Evolutionary conservation across 352 stramenopile species (phyloP), one percentile per base, ranked within the genome.

Genomic region (Bremia lactucae): DNA sequence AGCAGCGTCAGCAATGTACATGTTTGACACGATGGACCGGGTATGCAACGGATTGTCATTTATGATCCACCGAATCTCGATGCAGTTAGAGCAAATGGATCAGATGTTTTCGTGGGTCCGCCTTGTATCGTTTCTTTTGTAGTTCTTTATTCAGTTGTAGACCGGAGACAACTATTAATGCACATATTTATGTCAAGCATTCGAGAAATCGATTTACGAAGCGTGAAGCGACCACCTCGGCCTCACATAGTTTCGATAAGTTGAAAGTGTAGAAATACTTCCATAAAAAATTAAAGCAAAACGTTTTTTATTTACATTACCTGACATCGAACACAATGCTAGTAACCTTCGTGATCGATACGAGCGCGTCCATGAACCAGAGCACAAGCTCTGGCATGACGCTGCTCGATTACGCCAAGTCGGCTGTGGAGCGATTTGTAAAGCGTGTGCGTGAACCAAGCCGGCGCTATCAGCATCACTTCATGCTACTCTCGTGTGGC

Each of bases 281-380:
- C n/a, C n/a, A n/a, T n/a, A n/a, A n/a, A n/a, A n/a, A n/a, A n/a
- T n/a, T n/a, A n/a, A n/a, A n/a, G n/a, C n/a, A n/a, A n/a, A n/a
- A n/a, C n/a, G n/a, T n/a, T n/a, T n/a, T n/a, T n/a, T n/a, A n/a
- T n/a, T n/a, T n/a, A n/a, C n/a, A n/a, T n/a, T n/a, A n/a, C n/a
- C n/a, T n/a, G 10, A 35, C 11, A 19, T 36, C n/a, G 14, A 19
- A 25, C 33, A 50, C 22, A 22, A 94, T 94, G 81, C 62, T 94
- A 14, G 78, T 94, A 62, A 89, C 77, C 56, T 94, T 94, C 59
- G 79, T 94, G 56, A 72, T 94, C 52, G 81, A 94, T 65, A 94
- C 81, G 60, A 87, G 70, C 46, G 81, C 78, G 69, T 94, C 81
- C 35, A 94, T 94, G 81, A 90, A 88, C 57, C 81, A 94, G 73